Evolutionary conservation across 2,329 filamentous ascomycete species (phyloP), one percentile per base, ranked within the genome.

Genomic region (Pyrenochaeta sp.): DNA sequence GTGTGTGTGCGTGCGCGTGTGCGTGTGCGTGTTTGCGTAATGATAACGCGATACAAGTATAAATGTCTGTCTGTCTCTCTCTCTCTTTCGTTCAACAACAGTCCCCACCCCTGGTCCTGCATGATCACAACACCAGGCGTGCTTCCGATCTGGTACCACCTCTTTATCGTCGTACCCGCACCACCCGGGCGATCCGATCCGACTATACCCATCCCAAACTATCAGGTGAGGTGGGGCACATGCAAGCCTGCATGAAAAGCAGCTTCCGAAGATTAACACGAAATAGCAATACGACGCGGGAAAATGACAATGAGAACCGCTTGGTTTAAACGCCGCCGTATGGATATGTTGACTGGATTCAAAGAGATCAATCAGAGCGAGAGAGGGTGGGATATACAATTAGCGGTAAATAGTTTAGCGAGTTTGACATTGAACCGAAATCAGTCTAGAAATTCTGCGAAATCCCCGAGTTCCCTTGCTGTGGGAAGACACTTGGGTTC

Each of bases 391-490:
- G 53, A 66, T 66, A 45, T 66, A 66, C 63, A 66, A 53, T 44
- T 64, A 64, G 58, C 50, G 43, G 57, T 52, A 24, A 39, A n/a
- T 39, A n/a, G 36, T 13, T n/a, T 43, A 54, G 50, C 39, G 30
- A 28, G 22, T 28, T 43, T 22, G 42, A n/a, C 10, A 2, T 9
- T 32, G 28, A 52, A 37, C 45, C 56, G 43, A 50, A 47, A 58
- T 54, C 57, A 49, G 48, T 57, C 59, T 86, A 98, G 72, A 99
- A 99, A 79, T 99, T 99, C 80, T 98, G 95, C 32, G 95, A 91
- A 71, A 99, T 97, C 58, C 95, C 95, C 39, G 92, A 92, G 71
- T 91, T 96, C 34, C 87, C 88, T 81, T 96, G 93, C 74, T 96
- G 92, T 10, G 94, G 93, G 72, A 91, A 96, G 62, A 95, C 91